Base-by-base conservation (phyloP, 495 filamentous ascomycete genomes). In the Daldinia decipiens region DNA sequence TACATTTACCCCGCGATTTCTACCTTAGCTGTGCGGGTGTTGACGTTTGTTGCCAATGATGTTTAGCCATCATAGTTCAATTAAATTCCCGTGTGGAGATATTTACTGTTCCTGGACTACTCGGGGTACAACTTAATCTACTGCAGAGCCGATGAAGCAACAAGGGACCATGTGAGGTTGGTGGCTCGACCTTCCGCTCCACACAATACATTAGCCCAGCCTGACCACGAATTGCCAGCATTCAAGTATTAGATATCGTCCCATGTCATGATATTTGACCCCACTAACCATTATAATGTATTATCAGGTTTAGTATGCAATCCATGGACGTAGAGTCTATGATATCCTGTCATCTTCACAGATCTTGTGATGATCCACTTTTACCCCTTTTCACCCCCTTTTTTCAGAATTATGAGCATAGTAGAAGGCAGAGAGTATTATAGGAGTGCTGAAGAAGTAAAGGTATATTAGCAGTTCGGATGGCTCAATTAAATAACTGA, bases 1-100 rank as follows among this genome's bases (percentile, higher is more conserved):
- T 62, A 32, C 62, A 67, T 67, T 51, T 67, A 66, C 68, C 68
- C 68, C 68, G 68, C 68, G 68, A 50, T 61, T 32, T 24, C 15
- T 38, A 39, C n/a, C 29, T 19, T 24, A 31, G 12, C 29, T 24
- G 26, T 57, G 34, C 50, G 43, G 32, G 51, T 58, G 31, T 58
- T 65, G 51, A n/a, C 31, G 12, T 34, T 26, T 17, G 26, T 53
- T n/a, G 26, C 60, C 36, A 70, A 65, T 61, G n/a, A 50, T 52
- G 2, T 50, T 27, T 17, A 45, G 53, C 3, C 51, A 43, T 39
- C 31, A 57, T 56, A 21, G 13, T 58, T 69, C 45, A 27, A 56
- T 39, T 11, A 38, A 24, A 61, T 29, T 24, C n/a, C 27, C 36
- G 47, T 36, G 36, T 7, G 52, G 67, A 45, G 34, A 60, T 50